These are phyloP conservation scores for Phialocephala sp. DNA, from an alignment of 2,329 filamentous ascomycete genomes.

Conservation along the genomic window DNA sequence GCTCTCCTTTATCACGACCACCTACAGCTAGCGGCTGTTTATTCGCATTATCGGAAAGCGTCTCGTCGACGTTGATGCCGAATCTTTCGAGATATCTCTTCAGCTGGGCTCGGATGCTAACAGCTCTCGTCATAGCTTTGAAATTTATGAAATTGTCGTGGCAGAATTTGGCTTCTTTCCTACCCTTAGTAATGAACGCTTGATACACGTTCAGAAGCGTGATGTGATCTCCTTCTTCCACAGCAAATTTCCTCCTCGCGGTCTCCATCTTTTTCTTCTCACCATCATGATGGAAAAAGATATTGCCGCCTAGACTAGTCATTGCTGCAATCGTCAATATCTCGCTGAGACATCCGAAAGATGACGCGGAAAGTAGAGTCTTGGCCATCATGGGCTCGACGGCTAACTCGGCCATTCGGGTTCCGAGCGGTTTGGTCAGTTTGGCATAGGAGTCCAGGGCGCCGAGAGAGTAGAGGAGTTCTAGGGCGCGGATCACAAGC, in stretches of 20 bases:
- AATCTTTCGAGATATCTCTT: constrained; percentile 88
- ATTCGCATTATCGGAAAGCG: constrained; percentile 48
- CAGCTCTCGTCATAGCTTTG: constrained; percentile 79
- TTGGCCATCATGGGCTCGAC: constrained; percentile 97
- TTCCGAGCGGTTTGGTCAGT: constrained; percentile 85
- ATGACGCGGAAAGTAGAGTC: constrained; percentile 75
- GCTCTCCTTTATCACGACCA: constrained; percentile 63
- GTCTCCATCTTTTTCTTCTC: constrained; percentile 78
- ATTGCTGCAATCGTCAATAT: constrained; percentile 93
- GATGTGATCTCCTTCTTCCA: constrained; percentile 91
- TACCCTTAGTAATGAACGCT: constrained; percentile 81
- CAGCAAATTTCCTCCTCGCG: constrained; percentile 81
- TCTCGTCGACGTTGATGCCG: constrained; percentile 72
- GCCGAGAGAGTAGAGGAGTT: constrained; percentile 85
- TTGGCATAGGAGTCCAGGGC: constrained; percentile 90
- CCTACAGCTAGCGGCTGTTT: constrained; percentile 45
- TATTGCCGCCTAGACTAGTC: constrained; percentile 81
- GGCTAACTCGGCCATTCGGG: constrained; percentile 89
- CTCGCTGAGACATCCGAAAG: constrained; percentile 81
- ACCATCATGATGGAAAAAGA: constrained; percentile 83
- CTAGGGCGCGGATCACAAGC: constrained; percentile 83
- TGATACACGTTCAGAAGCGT: constrained; percentile 94
- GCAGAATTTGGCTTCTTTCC: constrained; percentile 85
- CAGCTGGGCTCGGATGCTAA: constrained; percentile 86
- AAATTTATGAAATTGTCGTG: constrained; percentile 87